phyloP scores from a whole-genome alignment of 768 basidiomycete species.

The Candolleomyces eurysporus region DNA sequence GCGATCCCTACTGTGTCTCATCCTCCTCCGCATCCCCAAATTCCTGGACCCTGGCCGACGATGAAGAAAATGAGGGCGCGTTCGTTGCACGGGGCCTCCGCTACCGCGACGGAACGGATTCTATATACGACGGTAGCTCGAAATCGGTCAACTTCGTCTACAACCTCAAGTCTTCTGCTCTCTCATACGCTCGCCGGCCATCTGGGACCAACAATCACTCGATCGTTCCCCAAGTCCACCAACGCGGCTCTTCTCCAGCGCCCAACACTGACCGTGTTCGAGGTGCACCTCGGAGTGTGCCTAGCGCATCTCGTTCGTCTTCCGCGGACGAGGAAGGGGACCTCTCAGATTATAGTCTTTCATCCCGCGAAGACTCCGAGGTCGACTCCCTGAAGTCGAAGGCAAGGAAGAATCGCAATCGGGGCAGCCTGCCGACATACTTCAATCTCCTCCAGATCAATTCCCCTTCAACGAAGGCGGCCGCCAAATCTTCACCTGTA shows the following conservation, averaged over 20 bases:
- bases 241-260: constrained; percentile 46
- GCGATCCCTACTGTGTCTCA: constrained; percentile 52
- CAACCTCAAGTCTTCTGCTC: constrained; percentile 38
- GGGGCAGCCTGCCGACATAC: constrained; percentile 72
- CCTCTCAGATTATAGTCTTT: constrained; percentile 37
- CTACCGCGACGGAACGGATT: constrained; percentile 39
- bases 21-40: constrained; percentile 66
- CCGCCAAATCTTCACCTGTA: constrained; percentile 37
- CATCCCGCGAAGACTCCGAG: constrained; percentile 20
- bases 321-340: constrained; percentile 44
- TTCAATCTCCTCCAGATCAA: constrained; percentile 68
- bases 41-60: constrained; percentile 64
- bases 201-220: constrained; percentile 70
- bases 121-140: constrained; percentile 37
- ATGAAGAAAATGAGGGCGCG: constrained; percentile 53
- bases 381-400: constrained; percentile 24
- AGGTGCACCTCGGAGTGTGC: constrained; percentile 42
- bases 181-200: constrained; percentile 68
- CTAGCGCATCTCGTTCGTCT: constrained; percentile 36
- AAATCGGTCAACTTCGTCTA: constrained; percentile 40
- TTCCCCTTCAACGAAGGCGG: constrained; percentile 26
- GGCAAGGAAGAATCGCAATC: constrained; percentile 55
- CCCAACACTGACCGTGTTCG: constrained; percentile 26
- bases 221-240: constrained; percentile 54
- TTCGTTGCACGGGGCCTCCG: constrained; percentile 32